Percentiles rank a stretch among this genome's conserved stretches.
Evolutionary conservation across 495 filamentous ascomycete species (phyloP).

Genomic region (Penicillium longicatenatum): DNA sequence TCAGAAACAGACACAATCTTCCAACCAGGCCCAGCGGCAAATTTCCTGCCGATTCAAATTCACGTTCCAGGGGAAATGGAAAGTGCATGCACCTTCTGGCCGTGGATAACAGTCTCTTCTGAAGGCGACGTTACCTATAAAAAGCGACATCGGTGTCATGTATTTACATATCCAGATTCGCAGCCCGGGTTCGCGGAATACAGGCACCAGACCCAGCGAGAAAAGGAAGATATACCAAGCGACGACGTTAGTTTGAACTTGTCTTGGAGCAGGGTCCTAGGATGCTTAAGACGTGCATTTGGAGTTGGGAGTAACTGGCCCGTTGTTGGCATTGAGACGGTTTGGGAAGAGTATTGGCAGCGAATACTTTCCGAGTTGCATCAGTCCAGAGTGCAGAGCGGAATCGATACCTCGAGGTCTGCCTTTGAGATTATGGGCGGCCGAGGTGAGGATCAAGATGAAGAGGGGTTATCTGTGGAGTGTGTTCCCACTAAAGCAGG

Average conservation of each 20-base stretch:
- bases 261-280: constrained; percentile 57
- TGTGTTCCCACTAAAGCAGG: constrained; percentile 42
- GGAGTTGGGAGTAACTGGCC: constrained; percentile 41
- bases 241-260: constrained; percentile 50
- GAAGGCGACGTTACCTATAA: constrained; percentile 34
- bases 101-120: constrained; percentile 22
- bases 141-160: constrained; percentile 47
- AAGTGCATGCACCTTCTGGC: constrained; percentile 34
- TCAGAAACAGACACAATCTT: constrained; percentile 39
- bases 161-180: constrained; percentile 50
- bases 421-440: constrained; percentile 15
- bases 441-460: constrained; percentile 1
- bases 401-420: constrained; percentile 6
- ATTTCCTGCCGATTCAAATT: constrained; percentile 54
- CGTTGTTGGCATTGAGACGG: constrained; percentile 58
- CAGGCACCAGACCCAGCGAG: constrained; percentile 29
- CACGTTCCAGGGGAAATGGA: constrained; percentile 52
- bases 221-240: constrained; percentile 1
- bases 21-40: constrained; percentile 26
- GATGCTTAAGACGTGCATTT: constrained; percentile 56
- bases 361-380: constrained; percentile 18
- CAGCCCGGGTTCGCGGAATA: constrained; percentile 55
- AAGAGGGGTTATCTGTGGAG: constrained; percentile 20
- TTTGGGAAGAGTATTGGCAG: constrained; percentile 59
- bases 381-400: constrained; percentile 1